Evolutionary conservation across 1,284 basidiomycete genomes (phyloP), one percentile per base, ranked within the genome.

Genomic region (Gymnopus androsaceus): DNA sequence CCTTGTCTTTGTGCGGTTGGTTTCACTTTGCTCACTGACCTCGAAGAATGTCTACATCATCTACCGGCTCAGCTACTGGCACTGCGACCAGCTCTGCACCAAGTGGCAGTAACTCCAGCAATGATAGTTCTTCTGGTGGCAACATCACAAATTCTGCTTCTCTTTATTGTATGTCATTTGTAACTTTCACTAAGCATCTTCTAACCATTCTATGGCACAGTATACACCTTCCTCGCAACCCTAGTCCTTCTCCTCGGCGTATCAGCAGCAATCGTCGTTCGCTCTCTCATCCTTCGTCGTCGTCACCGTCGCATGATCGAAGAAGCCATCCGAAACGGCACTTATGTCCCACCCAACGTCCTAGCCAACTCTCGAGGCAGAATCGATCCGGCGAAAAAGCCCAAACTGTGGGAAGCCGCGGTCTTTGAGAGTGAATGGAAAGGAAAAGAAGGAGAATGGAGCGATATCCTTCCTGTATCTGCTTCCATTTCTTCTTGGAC

Each of bases 251-350:
- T 58, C 23, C 46, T 58, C 19, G 36, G 51, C 19, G 51, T 58
- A 17, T 58, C 56, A 15, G 56, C 56, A 6, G 56, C 51, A 6
- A 58, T 58, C 27, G 46, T 50, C 23, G 15, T 54, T 9, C 51
- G 56, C 19, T 58, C 51, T 14, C 56, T 58, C 11, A 15, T 52
- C 23, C 45, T 53, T 28, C 50, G 56, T 17, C 33, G 51, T 30
- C 56, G 51, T 4, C 51, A 54, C 40, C 56, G 56, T 36, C 41
- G 56, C 31, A 47, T 57, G 51, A 27, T 57, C 8, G 56, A 57
- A 37, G 56, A 57, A 42, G 56, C 51, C 11, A 54, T 58, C 15
- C 15, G 51, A 23, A 58, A 54, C 30, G 56, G 56, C 9, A 58
- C 56, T 3, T 58, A 54, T 36, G 45, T 58, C 15, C 46, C 56